Percentiles rank a stretch among this genome's conserved stretches.
Conservation (phyloP, 805 yeast genomes). For the Teunomyces barrocoloradensis region DNA sequence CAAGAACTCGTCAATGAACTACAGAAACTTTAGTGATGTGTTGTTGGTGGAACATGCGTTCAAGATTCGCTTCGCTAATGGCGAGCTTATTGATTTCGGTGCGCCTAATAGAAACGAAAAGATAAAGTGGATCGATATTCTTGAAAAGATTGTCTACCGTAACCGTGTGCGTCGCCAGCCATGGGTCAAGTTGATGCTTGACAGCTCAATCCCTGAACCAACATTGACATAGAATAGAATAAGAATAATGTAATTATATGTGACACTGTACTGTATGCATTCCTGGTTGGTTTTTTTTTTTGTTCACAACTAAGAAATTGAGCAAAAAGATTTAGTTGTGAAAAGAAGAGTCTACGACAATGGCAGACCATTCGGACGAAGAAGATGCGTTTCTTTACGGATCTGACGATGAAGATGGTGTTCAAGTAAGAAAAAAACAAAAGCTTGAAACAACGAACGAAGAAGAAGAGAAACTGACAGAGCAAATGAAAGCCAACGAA, state of each 20-base stretch:
- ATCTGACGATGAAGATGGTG: slow-evolving; percentile 39
- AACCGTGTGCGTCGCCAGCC: slow-evolving; percentile 58
- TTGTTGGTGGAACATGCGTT: slow-evolving; percentile 69
- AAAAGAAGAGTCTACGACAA: slow-evolving; percentile 2
- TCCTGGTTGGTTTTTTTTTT: background rate
- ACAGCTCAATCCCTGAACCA: slow-evolving; percentile 8
- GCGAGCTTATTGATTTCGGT: slow-evolving; percentile 81
- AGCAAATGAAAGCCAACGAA: slow-evolving; percentile 21
- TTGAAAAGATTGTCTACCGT: slow-evolving; percentile 55
- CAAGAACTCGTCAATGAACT: slow-evolving; percentile 25
- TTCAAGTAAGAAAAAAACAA: slow-evolving; percentile 27
- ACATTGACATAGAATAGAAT: background rate
- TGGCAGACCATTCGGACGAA: slow-evolving; percentile 42
- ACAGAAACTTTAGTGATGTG: slow-evolving; percentile 71
- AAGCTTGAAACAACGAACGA: slow-evolving; percentile 12
- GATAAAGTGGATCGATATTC: slow-evolving; percentile 58
- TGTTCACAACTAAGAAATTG: background rate
- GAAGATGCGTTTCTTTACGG: slow-evolving; percentile 71
- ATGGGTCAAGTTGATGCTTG: slow-evolving; percentile 54
- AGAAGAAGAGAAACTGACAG: slow-evolving; percentile 16
- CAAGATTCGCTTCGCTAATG: slow-evolving; percentile 71
- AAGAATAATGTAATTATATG: slow-evolving; percentile 6
- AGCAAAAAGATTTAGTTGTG: background rate
- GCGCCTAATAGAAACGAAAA: slow-evolving; percentile 69
- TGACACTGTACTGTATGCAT: background rate